Evolutionary conservation across 768 basidiomycete genomes (phyloP).

Genomic region (Xerocomellus amylosporus): DNA sequence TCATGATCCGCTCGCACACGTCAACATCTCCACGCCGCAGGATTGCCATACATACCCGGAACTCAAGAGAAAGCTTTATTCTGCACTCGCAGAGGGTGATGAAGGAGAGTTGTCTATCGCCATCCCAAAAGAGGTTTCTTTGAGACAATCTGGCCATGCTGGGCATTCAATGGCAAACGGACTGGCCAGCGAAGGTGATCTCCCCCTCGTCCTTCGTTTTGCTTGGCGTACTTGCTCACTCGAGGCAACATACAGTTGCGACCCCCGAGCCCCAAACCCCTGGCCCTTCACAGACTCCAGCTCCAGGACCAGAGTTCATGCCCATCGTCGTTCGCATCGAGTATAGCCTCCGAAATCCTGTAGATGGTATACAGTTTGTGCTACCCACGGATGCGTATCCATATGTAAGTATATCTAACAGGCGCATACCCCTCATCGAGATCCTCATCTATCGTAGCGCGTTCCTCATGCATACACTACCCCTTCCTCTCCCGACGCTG

Average conservation of each 20-base stretch:
- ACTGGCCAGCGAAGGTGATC: conserved; percentile 57
- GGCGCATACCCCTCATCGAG: neutral
- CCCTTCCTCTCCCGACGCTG: conserved; percentile 82
- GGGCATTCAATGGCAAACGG: conserved; percentile 35
- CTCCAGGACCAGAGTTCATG: conserved; percentile 60
- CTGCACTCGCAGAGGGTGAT: conserved; percentile 85
- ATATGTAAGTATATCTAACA: conserved; percentile 54
- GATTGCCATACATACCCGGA: conserved; percentile 91
- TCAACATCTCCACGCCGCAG: conserved; percentile 62
- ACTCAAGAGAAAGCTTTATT: conserved; percentile 87
- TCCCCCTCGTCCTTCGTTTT: neutral
- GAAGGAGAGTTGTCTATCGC: conserved; percentile 94
- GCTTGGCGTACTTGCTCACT: conserved; percentile 6
- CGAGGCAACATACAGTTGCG: conserved; percentile 42
- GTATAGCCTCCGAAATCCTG: conserved; percentile 80
- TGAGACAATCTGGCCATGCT: conserved; percentile 56
- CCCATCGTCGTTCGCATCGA: conserved; percentile 74
- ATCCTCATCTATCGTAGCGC: conserved; percentile 49
- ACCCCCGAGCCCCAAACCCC: conserved; percentile 85
- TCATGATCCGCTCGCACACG: conserved; percentile 67
- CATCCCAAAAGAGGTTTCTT: conserved; percentile 68
- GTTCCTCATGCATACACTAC: conserved; percentile 92
- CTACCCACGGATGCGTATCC: conserved; percentile 79
- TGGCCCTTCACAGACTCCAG: conserved; percentile 36
- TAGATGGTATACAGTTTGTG: conserved; percentile 83